phyloP scores from a whole-genome alignment of 768 basidiomycete species.

The Trametes cinnabarina region DNA sequence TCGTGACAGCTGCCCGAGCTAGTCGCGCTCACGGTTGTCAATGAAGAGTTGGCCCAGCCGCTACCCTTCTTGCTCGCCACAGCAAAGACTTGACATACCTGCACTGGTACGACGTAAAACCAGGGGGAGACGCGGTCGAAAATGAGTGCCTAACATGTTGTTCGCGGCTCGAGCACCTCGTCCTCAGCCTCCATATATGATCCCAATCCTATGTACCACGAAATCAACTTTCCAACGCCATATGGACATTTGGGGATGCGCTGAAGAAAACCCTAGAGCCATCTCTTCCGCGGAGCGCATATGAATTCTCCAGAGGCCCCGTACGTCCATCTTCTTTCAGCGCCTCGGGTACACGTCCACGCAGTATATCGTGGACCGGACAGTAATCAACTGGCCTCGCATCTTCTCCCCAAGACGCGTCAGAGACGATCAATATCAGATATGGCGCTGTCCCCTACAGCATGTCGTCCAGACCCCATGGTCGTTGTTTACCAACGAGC shows the following conservation, averaged over 20 bases:
- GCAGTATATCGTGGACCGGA: too few relatives aligned
- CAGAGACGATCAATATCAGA: background rate
- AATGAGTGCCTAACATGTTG: background rate
- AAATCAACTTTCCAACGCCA: too few relatives aligned
- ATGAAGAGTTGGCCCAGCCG: background rate
- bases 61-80: background rate
- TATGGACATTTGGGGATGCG: too few relatives aligned
- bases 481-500: background rate
- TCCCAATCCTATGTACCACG: too few relatives aligned
- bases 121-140: background rate
- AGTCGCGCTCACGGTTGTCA: background rate
- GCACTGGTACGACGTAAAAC: background rate
- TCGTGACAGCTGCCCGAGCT: background rate
- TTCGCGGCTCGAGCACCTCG: slow-evolving; percentile 7
- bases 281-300: background rate
- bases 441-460: background rate
- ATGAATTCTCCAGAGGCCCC: background rate
- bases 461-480: slow-evolving; percentile 7
- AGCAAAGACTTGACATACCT: background rate
- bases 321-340: too few relatives aligned
- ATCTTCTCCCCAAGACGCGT: slow-evolving; percentile 6
- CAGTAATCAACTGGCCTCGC: slow-evolving; percentile 8
- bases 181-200: background rate
- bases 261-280: too few relatives aligned
- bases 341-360: too few relatives aligned